Evolutionary conservation across 495 filamentous ascomycete species (phyloP).

Genomic region (Cenococcum geophilum): DNA sequence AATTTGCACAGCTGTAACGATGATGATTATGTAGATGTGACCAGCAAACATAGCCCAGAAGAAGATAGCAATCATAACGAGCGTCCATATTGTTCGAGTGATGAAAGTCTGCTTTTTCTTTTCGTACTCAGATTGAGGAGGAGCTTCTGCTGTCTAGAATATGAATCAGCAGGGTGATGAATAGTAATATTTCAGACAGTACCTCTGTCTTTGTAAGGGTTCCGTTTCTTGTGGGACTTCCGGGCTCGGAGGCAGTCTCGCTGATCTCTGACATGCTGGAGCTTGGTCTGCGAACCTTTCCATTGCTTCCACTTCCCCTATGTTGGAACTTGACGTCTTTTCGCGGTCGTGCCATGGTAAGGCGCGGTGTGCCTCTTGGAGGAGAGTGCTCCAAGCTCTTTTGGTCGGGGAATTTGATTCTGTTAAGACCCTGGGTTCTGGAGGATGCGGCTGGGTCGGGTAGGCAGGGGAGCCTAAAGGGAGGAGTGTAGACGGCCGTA

Average conservation of each 20-base stretch:
- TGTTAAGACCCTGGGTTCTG: not conserved
- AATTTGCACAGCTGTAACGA: conserved; percentile 90
- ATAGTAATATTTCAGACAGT: not conserved
- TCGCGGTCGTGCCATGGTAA: conserved; percentile 64
- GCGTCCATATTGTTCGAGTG: conserved; percentile 94
- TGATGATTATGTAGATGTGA: conserved; percentile 91
- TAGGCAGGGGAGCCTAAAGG: not conserved
- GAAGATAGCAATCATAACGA: conserved; percentile 94
- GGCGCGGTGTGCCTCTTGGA: conserved; percentile 1
- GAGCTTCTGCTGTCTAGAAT: conserved; percentile 7
- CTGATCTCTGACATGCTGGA: conserved; percentile 74
- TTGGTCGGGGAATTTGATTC: too few species aligned
- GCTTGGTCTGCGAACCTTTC: conserved; percentile 50
- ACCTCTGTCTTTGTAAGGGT: conserved; percentile 44
- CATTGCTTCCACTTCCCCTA: conserved; percentile 48
- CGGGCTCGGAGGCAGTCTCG: conserved; percentile 62
- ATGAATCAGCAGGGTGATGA: conserved; percentile 3
- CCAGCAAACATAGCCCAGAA: conserved; percentile 87
- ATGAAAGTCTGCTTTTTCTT: conserved; percentile 99
- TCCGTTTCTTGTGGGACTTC: conserved; percentile 49
- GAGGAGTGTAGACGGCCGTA: not conserved
- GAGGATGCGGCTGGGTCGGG: not conserved
- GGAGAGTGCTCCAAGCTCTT: not conserved
- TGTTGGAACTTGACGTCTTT: conserved; percentile 81
- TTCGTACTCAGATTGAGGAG: conserved; percentile 65